phyloP scores from a whole-genome alignment of 345 rosid genomes.

The Eucalyptus dawsonii region DNA sequence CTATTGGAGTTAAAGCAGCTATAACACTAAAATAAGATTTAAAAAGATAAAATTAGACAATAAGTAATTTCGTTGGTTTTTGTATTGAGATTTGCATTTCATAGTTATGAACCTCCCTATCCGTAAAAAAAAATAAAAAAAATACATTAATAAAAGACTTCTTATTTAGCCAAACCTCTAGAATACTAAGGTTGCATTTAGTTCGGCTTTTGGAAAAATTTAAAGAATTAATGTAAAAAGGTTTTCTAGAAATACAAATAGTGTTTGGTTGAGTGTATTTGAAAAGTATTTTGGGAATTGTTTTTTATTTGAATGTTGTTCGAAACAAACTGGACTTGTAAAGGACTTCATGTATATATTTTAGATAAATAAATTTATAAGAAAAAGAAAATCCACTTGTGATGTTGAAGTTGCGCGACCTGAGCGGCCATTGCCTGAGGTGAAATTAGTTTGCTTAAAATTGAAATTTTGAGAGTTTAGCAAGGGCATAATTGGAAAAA shows the following conservation, averaged over 20 bases:
- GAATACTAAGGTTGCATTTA: background rate
- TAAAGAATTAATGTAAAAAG: no score
- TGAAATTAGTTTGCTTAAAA: no score
- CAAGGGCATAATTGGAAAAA: no score
- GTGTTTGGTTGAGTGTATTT: background rate
- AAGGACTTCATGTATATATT: background rate
- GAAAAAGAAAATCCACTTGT: background rate
- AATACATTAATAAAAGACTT: background rate
- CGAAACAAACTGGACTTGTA: background rate
- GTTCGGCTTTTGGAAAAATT: background rate
- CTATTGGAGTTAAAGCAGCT: background rate
- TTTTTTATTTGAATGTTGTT: background rate
- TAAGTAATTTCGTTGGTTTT: background rate
- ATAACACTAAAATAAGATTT: background rate
- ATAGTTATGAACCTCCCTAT: background rate
- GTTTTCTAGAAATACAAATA: background rate
- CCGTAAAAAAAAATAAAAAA: background rate
- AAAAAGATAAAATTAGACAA: background rate
- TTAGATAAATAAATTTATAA: no score
- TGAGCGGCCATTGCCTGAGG: rapidly evolving
- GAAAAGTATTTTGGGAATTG: no score
- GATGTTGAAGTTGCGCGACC: background rate
- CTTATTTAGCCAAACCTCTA: background rate
- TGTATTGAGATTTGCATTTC: background rate
- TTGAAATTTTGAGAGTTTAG: no score